A percentile compares a stretch with the other conserved stretches of the same genome.
Evolutionary conservation across 2,329 filamentous ascomycete species (phyloP).

Genomic region (Pseudocercospora fuligena): DNA sequence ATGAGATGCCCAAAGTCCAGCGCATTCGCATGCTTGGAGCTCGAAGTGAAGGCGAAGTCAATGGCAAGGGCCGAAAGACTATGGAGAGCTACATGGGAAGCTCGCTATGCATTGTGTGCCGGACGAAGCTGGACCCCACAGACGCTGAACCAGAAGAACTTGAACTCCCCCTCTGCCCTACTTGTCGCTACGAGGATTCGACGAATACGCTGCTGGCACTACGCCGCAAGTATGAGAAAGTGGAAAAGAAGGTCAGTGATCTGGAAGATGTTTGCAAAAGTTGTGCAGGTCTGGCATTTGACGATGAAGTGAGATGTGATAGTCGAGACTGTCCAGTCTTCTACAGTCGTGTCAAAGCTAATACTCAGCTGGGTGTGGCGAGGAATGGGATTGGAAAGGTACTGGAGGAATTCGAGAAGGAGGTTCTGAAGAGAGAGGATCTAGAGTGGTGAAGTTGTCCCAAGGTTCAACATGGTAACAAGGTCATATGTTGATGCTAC

Average conservation of each 20-base stretch:
- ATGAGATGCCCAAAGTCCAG: constrained; percentile 93
- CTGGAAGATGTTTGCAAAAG: constrained; percentile 75
- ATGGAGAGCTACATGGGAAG: constrained; percentile 93
- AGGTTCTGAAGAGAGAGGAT: constrained; percentile 25
- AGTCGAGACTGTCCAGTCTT: constrained; percentile 93
- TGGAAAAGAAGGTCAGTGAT: constrained; percentile 68
- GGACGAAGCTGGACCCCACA: constrained; percentile 58
- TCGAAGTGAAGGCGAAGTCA: constrained; percentile 26
- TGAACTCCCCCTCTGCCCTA: constrained; percentile 59
- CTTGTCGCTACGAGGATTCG: constrained; percentile 57
- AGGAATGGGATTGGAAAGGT: constrained; percentile 47
- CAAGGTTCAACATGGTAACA: neutral
- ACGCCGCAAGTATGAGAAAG: constrained; percentile 63
- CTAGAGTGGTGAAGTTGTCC: constrained; percentile 8
- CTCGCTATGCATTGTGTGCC: constrained; percentile 78
- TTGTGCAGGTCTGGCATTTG: constrained; percentile 74
- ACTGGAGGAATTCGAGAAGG: constrained; percentile 47
- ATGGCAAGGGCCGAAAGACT: constrained; percentile 59
- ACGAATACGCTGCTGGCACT: constrained; percentile 70
- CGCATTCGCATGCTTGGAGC: constrained; percentile 67
- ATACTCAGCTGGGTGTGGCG: constrained; percentile 50
- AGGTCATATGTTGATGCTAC: neutral
- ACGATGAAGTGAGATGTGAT: constrained; percentile 83
- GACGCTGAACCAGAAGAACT: constrained; percentile 27
- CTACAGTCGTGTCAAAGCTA: constrained; percentile 73